A percentile compares a stretch with the other conserved stretches of the same genome.
Evolutionary conservation across 257 asterid species (phyloP).

Genomic region (Oldenlandia corymbosa): DNA sequence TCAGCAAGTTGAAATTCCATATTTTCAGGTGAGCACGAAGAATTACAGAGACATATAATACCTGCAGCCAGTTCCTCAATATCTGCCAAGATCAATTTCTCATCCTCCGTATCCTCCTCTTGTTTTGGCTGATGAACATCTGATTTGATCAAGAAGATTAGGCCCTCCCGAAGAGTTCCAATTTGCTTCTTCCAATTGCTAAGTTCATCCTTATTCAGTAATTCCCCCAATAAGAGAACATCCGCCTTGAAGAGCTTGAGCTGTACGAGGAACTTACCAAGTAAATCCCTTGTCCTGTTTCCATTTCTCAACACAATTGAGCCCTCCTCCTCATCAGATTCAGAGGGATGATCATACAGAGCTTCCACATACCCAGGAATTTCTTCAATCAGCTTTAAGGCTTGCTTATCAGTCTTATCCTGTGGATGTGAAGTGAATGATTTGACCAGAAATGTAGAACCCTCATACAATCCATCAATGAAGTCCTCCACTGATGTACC

Average conservation of each 20-base stretch:
- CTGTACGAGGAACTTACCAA: neutral
- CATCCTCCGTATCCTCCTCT: neutral
- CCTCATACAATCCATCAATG: neutral
- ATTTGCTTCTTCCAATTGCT: neutral
- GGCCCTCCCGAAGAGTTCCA: conserved; percentile 2
- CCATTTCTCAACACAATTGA: too few species aligned
- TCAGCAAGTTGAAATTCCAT: neutral
- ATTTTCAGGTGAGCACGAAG: neutral
- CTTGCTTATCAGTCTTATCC: neutral
- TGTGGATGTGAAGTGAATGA: neutral
- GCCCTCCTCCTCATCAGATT: too few species aligned
- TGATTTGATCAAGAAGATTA: neutral
- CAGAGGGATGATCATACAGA: neutral
- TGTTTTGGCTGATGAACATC: neutral
- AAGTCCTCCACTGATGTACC: neutral
- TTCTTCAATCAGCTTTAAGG: neutral
- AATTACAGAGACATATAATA: conserved; percentile 1
- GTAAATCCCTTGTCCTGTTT: neutral
- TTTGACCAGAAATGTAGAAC: neutral
- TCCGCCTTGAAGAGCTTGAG: conserved; percentile 15
- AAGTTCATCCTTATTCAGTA: neutral
- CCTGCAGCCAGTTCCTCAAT: neutral
- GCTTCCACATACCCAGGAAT: neutral
- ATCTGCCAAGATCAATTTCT: conserved; percentile 1
- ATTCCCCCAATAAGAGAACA: neutral